Percentiles rank a stretch among this genome's conserved stretches.
These are phyloP conservation scores for Microbotryum violaceum DNA, from an alignment of 1,284 basidiomycete genomes.

Conservation along the genomic window DNA sequence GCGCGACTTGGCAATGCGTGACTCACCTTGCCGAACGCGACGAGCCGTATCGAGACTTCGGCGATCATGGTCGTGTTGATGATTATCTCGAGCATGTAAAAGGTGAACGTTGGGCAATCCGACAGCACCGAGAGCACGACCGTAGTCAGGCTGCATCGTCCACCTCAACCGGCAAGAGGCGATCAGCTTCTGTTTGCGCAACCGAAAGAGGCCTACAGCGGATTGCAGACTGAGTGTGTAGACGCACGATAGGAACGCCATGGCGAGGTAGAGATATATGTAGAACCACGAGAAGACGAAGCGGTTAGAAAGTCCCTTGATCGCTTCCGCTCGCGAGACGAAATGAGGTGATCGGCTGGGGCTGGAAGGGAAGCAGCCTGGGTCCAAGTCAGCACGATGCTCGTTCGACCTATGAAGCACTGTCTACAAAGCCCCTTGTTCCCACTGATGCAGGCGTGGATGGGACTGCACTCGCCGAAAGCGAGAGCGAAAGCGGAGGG, in stretches of 20 bases:
- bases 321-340: constrained; percentile 65
- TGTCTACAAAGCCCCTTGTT: too few species aligned
- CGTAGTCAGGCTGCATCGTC: constrained; percentile 54
- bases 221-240: constrained; percentile 5
- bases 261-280: constrained; percentile 68
- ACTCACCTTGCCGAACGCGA: constrained; percentile 80
- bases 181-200: not conserved
- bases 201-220: constrained; percentile 1
- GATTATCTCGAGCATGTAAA: constrained; percentile 84
- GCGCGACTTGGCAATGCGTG: not conserved
- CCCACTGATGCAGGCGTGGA: not conserved
- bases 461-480: not conserved
- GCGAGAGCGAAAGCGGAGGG: not conserved
- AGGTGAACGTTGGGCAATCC: constrained; percentile 50
- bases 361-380: not conserved
- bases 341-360: constrained; percentile 8
- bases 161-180: not conserved
- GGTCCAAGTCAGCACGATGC: too few species aligned
- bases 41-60: constrained; percentile 77
- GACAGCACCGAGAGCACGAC: constrained; percentile 71
- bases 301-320: constrained; percentile 69
- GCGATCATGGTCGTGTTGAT: constrained; percentile 86
- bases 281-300: constrained; percentile 62
- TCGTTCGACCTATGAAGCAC: too few species aligned
- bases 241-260: constrained; percentile 65